Base-by-base conservation (phyloP, 176 grass and related monocot species). In the Poa annua region DNA sequence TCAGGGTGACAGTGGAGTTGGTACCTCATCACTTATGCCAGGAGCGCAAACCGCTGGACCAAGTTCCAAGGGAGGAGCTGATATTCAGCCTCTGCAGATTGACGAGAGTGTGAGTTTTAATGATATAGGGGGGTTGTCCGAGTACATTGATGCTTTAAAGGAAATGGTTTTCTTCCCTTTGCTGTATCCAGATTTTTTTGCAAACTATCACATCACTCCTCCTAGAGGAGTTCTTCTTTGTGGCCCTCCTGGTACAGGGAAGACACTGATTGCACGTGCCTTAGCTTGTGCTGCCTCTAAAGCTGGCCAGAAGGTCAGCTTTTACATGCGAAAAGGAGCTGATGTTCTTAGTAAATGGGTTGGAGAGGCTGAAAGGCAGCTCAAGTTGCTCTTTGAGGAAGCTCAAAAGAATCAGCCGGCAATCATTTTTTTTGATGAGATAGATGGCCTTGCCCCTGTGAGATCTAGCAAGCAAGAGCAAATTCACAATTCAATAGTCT, bases 341-440 rank as follows among this genome's bases (percentile, higher is more conserved):
- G 97, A 99, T 90, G 97, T 99, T 93, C 88, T 99, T 67, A 99
- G 97, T 81, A 99, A 99, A 88, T 99, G 97, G 97, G 97, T 99
- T 74, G 97, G 97, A 20, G 97, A 99, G 81, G 97, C 97, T 79
- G 97, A 99, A 87, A 96, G 97, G 64, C 97, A 99, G 66, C 88
- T 99, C 38, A 99, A 99, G 75, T 85, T 99, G 84, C 91, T 99
- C 82, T 99, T 99, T 89, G 97, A 99, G 85, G 97, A 99, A 88
- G 97, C 97, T 81, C 97, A 99, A 77, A 96, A 90, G 80, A 99
- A 99, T 87, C 97, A 99, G 56, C 97, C 97, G 0, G 95, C 97
- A 64, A 99, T 99, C 75, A 99, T 99, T 79, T 99, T 99, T 82
- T 99, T 99, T 72, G 97, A 99, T 60, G 97, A 99, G 87, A 99